Evolutionary conservation across 306 rosid genomes (phyloP).

Genomic region (Rosa persica): DNA sequence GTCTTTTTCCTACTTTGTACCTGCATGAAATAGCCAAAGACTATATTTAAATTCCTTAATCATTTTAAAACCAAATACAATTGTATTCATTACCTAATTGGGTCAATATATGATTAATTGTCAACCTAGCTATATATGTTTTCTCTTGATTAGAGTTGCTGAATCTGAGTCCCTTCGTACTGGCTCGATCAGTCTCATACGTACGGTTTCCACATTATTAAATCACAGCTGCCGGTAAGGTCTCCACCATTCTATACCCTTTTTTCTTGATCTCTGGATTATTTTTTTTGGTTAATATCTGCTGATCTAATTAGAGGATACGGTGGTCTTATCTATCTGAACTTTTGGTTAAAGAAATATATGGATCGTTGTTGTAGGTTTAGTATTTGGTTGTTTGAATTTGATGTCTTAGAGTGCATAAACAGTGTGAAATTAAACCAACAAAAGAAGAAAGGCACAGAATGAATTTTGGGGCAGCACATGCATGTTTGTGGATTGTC

Average conservation of each 20-base stretch:
- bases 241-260: background rate
- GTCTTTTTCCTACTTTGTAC: background rate
- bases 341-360: background rate
- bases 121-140: background rate
- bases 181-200: background rate
- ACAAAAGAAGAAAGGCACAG: background rate
- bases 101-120: background rate
- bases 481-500: background rate
- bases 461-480: background rate
- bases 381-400: background rate
- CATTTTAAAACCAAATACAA: background rate
- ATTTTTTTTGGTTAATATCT: background rate
- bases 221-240: background rate
- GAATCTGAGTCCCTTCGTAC: background rate
- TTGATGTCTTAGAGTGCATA: background rate
- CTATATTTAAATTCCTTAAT: background rate
- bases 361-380: too few relatives aligned
- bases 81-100: background rate
- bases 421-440: too few relatives aligned
- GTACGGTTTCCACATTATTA: background rate
- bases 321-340: background rate
- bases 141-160: background rate
- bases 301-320: background rate
- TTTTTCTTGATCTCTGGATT: background rate
- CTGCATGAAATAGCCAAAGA: background rate